phyloP scores from a whole-genome alignment of 1,284 basidiomycete species.

The Naganishia albida region DNA sequence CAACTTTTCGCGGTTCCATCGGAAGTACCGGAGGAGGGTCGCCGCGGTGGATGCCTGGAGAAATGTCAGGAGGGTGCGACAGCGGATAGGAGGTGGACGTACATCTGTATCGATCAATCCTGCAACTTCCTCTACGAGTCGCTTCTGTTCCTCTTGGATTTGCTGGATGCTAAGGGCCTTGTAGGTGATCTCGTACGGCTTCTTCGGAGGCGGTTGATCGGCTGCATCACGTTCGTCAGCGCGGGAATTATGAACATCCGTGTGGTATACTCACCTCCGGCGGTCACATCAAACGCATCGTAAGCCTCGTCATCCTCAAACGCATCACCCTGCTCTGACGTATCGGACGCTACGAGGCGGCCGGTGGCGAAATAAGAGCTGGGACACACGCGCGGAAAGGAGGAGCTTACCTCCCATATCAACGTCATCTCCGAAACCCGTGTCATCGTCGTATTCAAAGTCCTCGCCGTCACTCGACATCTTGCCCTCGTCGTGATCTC shows the following conservation, averaged over 20 bases:
- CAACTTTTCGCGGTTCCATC: conserved; percentile 96
- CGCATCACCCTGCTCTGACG: conserved; percentile 22
- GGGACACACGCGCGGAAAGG: background rate
- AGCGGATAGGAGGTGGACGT: conserved; percentile 51
- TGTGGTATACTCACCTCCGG: conserved; percentile 45
- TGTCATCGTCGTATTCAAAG: conserved; percentile 48
- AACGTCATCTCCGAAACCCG: conserved; percentile 45
- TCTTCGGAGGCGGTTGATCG: conserved; percentile 43
- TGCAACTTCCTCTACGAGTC: conserved; percentile 78
- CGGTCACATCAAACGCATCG: conserved; percentile 48
- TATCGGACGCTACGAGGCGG: conserved; percentile 13
- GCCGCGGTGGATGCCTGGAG: conserved; percentile 63
- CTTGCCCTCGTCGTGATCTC: conserved; percentile 5
- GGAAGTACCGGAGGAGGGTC: conserved; percentile 78
- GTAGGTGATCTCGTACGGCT: conserved; percentile 54
- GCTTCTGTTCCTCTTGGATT: conserved; percentile 72
- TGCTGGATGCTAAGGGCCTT: conserved; percentile 72
- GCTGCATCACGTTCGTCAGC: background rate
- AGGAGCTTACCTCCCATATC: conserved; percentile 31
- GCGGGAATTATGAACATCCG: background rate
- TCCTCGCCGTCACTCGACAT: conserved; percentile 54
- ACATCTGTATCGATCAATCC: conserved; percentile 83
- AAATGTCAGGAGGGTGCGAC: conserved; percentile 2
- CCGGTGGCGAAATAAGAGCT: background rate
- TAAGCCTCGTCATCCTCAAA: conserved; percentile 29